These are phyloP conservation scores for Russula virescens DNA, from an alignment of 768 basidiomycete species.

Conservation along the genomic window DNA sequence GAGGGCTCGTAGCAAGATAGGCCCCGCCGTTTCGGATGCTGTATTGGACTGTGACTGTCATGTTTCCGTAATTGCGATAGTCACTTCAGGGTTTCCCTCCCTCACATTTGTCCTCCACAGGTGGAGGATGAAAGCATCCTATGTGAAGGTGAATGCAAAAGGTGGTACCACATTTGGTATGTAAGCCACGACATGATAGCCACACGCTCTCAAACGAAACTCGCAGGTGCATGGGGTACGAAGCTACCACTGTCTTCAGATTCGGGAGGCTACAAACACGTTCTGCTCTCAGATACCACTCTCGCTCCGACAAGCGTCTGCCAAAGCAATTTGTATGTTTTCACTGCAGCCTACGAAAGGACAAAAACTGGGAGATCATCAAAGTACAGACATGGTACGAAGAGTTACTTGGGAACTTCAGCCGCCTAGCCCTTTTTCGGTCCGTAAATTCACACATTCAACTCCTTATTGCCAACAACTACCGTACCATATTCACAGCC, in stretches of 20 bases:
- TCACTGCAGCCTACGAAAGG: constrained; percentile 46
- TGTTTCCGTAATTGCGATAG: constrained; percentile 38
- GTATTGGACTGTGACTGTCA: constrained; percentile 67
- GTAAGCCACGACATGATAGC: constrained; percentile 22
- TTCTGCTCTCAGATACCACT: constrained; percentile 50
- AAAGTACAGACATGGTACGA: constrained; percentile 49
- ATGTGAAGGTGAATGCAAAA: constrained; percentile 68
- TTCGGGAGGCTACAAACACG: neutral
- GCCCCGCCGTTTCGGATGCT: constrained; percentile 31
- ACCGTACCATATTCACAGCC: constrained; percentile 33
- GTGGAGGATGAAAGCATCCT: constrained; percentile 48
- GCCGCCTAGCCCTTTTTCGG: constrained; percentile 70
- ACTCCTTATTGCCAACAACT: too few species aligned
- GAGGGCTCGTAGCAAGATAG: constrained; percentile 21
- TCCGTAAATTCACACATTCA: constrained; percentile 26
- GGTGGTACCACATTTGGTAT: constrained; percentile 76
- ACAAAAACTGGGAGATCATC: constrained; percentile 66
- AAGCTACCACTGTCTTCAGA: neutral
- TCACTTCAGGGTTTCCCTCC: neutral
- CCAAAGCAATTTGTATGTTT: constrained; percentile 64
- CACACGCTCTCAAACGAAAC: neutral
- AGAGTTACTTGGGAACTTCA: constrained; percentile 56
- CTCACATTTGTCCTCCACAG: constrained; percentile 30
- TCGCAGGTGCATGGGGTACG: constrained; percentile 57
- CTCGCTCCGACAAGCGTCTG: constrained; percentile 48